Base-by-base conservation (phyloP, 768 basidiomycete genomes). In the Mycena olivaceomarginata region DNA sequence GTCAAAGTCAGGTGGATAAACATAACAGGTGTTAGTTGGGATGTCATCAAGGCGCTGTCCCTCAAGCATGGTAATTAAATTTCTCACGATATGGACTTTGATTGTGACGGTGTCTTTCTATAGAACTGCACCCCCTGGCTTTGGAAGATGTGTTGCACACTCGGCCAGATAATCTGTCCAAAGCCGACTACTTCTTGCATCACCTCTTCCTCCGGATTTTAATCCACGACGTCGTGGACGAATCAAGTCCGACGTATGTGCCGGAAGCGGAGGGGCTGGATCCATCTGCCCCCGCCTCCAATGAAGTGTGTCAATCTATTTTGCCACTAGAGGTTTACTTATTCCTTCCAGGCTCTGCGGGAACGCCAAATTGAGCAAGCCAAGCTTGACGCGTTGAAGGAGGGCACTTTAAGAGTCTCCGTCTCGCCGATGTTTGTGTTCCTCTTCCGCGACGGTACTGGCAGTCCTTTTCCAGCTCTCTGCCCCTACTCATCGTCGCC, bases 201-300 rank as follows among this genome's bases (percentile, higher is more conserved):
- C 94, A 94, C 80, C 87, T 95, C 22, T 95, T 94, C 84, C 85
- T 94, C 37, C 90, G 91, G 12, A 82, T 93, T 59, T 85, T 94
- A 10, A 70, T 69, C 12, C 72, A 66, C 41, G 77, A 80, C 20
- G 63, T 74, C 62, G 63, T 70, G 5, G 67, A 75, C 22, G 69
- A 48, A 5, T 72, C 43, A 39, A 51, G 20, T 41, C 48, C 67
- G n/a, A 66, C 37, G 7, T 59, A 25, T 13, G n/a, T 51, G 13
- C 39, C 67, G 5, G 72, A 77, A 15, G 53, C 64, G 6, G 65
- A 73, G 39, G 77, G 76, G 15, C 22, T 72, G 31, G 45, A 59
- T 63, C 76, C 67, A 4, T 56, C 65, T 39, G 39, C 46, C 25
- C 31, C 66, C 43, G 59, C 40, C 31, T 37, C 59, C 62, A 64